Percentiles rank a stretch among this genome's conserved stretches.
Conservation (phyloP, 345 rosid genomes). For the Isatis tinctoria region DNA sequence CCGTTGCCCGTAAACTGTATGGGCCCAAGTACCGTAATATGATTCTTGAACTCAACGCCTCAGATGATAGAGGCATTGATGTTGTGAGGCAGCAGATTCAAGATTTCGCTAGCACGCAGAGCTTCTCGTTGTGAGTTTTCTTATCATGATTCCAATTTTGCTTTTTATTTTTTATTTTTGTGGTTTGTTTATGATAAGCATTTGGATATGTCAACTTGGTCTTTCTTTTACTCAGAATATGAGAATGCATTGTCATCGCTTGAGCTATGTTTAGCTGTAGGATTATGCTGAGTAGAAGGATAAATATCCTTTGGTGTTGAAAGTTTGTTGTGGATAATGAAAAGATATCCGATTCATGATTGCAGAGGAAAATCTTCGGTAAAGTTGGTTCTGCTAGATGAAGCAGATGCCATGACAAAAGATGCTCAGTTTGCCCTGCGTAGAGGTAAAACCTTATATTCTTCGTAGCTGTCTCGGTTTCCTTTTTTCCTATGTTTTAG, state of each 20-base stretch:
- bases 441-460: slow-evolving; percentile 48
- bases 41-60: slow-evolving; percentile 96
- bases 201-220: background rate
- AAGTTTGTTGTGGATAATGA: background rate
- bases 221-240: background rate
- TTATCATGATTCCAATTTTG: background rate
- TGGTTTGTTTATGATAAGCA: background rate
- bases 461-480: background rate
- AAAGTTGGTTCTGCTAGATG: slow-evolving; percentile 89
- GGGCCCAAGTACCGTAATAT: slow-evolving; percentile 83
- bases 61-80: slow-evolving; percentile 95
- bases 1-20: slow-evolving; percentile 90
- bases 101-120: slow-evolving; percentile 96
- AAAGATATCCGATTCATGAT: background rate
- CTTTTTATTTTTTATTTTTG: background rate
- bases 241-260: background rate
- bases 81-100: slow-evolving; percentile 94
- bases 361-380: slow-evolving; percentile 64
- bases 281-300: background rate
- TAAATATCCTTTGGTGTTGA: background rate
- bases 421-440: slow-evolving; percentile 99
- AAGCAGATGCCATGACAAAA: slow-evolving; percentile 99
- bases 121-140: slow-evolving; percentile 78
- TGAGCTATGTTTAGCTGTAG: background rate
- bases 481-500: background rate